These are phyloP conservation scores for Beta corolliflora DNA, from an alignment of 179 eudicot species.

Conservation along the genomic window DNA sequence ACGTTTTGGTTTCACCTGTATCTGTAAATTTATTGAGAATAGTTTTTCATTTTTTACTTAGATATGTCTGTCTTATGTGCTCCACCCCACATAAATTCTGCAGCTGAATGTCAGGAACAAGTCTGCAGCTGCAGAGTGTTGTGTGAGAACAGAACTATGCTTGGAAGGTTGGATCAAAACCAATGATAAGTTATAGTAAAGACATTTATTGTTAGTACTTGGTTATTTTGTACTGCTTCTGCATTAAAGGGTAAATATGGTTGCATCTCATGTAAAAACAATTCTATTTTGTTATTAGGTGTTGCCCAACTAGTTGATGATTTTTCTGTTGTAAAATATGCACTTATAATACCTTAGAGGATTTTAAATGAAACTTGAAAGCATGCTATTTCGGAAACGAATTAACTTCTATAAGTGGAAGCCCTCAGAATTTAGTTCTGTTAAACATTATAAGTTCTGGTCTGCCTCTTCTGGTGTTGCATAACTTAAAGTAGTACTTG, in stretches of 20 bases:
- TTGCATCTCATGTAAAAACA: neutral
- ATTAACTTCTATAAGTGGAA: neutral
- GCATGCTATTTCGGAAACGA: neutral
- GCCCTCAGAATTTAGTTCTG: no score
- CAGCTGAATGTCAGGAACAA: conserved; percentile 97
- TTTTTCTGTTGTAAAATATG: neutral
- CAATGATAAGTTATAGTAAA: conserved; percentile 11
- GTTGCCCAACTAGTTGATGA: neutral
- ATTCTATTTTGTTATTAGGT: neutral
- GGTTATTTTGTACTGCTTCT: neutral
- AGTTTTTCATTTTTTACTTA: neutral
- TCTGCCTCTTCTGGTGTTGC: neutral
- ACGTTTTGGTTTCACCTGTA: neutral
- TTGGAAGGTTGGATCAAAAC: conserved; percentile 69
- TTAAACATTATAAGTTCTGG: no score
- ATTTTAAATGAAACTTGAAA: neutral
- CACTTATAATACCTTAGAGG: neutral
- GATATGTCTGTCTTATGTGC: neutral
- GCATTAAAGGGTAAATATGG: neutral
- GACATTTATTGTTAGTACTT: neutral
- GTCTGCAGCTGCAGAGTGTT: conserved; percentile 99
- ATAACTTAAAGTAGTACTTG: neutral
- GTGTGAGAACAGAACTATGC: conserved; percentile 80
- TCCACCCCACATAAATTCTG: conserved; percentile 24
- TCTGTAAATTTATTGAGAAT: neutral